A percentile compares a stretch with the other conserved stretches of the same genome.
Conservation (phyloP, 2,329 filamentous ascomycete genomes). For the Penicillium hordei region DNA sequence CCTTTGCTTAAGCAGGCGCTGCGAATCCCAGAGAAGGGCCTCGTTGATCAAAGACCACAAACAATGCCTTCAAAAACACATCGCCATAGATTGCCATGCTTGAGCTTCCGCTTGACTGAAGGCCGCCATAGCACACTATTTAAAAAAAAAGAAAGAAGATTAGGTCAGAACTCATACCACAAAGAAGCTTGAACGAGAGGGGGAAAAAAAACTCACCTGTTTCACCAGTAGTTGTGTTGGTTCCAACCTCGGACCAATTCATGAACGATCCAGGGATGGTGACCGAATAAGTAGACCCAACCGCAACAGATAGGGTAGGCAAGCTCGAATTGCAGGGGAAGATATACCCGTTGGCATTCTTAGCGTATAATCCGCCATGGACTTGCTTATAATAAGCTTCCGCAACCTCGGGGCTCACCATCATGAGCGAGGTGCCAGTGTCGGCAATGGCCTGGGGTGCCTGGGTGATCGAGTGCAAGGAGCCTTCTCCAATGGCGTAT, state of each 20-base stretch:
- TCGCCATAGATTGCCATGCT: constrained; percentile 61
- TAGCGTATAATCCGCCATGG: constrained; percentile 49
- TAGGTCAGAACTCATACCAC: neutral
- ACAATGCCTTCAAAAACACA: constrained; percentile 59
- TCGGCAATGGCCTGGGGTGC: constrained; percentile 58
- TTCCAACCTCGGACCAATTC: constrained; percentile 55
- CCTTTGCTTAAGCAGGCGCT: constrained; percentile 30
- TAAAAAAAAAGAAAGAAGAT: constrained; percentile 3
- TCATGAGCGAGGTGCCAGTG: constrained; percentile 67
- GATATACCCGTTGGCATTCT: constrained; percentile 51
- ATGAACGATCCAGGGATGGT: constrained; percentile 58
- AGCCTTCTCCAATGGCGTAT: constrained; percentile 55
- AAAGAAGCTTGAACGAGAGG: neutral
- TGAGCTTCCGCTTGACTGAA: constrained; percentile 60
- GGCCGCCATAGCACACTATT: constrained; percentile 57
- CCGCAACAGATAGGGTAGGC: constrained; percentile 57
- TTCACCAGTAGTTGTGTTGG: constrained; percentile 43
- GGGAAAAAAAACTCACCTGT: constrained; percentile 34
- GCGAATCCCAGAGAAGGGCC: constrained; percentile 55
- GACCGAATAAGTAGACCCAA: constrained; percentile 52
- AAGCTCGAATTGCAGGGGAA: constrained; percentile 57
- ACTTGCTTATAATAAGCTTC: constrained; percentile 61
- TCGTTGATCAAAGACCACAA: constrained; percentile 59
- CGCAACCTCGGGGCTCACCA: constrained; percentile 58
- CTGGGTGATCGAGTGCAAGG: constrained; percentile 35